Base-by-base conservation (phyloP, 2,329 filamentous ascomycete species). In the Alternaria burnsii region DNA sequence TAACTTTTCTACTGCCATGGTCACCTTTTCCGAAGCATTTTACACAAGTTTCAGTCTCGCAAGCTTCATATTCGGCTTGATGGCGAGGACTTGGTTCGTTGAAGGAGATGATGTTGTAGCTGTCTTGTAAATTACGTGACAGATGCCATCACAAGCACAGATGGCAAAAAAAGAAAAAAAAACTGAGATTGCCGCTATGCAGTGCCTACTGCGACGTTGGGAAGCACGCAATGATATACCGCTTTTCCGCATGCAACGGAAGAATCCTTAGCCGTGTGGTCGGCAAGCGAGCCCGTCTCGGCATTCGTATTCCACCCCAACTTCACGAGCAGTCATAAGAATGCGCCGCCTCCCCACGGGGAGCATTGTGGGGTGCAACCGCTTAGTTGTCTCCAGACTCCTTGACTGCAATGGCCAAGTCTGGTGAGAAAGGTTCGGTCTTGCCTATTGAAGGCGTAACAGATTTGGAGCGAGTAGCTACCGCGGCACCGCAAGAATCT, bases 381-480 rank as follows among this genome's bases (percentile, higher is more conserved):
- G 3, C 8, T 11, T n/a, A 2, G 6, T 12, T 1, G 32, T 24
- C 12, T 3, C 6, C 2, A 34, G 30, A 4, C n/a, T 4, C 11
- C 2, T 38, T 9, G 12, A 14, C 32, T 14, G 32, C 32, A 14
- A n/a, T 62, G 59, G 32, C 34, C 16, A 51, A 51, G 5, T 18
- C 5, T 8, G 18, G 38, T 10, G 59, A 36, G 0, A 47, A 24
- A 1, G 6, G 10, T 12, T 10, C 9, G 0, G 41, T n/a, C n/a
- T 1, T 11, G 12, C 36, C 28, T 11, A 24, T 26, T 0, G 20
- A 32, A 9, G 40, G 32, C n/a, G 53, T 51, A 4, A 58, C 55
- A 22, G 59, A 62, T 26, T 22, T 58, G 7, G 58, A 59, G 36
- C 52, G 50, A 2, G 62, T 43, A 20, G 52, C 47, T 7, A 44